Conservation (phyloP, 257 asterid species). For the Nicotiana otophora region DNA sequence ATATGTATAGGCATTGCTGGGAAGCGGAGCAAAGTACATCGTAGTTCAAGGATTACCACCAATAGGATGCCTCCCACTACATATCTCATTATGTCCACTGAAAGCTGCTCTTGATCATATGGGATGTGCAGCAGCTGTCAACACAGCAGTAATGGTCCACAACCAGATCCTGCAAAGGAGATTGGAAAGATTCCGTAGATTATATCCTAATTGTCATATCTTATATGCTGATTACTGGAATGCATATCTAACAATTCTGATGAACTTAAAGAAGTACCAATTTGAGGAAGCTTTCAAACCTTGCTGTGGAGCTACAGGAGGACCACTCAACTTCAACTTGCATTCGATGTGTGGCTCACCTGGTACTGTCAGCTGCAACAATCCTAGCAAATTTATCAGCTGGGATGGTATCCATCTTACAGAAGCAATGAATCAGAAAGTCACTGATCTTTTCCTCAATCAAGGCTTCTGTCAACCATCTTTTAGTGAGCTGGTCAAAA, state of each 20-base stretch:
- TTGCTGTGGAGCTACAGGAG: conserved; percentile 26
- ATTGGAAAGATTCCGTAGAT: conserved; percentile 15
- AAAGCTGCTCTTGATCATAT: conserved; percentile 15
- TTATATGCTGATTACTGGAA: conserved; percentile 39
- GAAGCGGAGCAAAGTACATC: conserved; percentile 31
- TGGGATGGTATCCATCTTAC: conserved; percentile 44
- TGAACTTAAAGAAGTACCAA: conserved; percentile 25
- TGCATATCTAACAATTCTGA: conserved; percentile 29
- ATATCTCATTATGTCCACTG: conserved; percentile 16
- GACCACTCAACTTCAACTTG: conserved; percentile 11
- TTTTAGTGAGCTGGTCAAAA: conserved; percentile 24
- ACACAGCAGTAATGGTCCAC: conserved; percentile 29
- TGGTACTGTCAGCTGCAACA: conserved; percentile 21
- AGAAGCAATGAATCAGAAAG: conserved; percentile 32
- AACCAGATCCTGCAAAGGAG: conserved; percentile 33
- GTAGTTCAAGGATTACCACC: conserved; percentile 50
- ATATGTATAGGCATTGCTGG: conserved; percentile 20
- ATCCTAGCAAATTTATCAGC: conserved; percentile 26
- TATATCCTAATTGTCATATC: conserved; percentile 22
- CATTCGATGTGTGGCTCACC: conserved; percentile 20
- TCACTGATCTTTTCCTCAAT: conserved; percentile 32
- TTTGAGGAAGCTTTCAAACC: conserved; percentile 41
- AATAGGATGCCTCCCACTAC: conserved; percentile 43
- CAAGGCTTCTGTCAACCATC: conserved; percentile 39
- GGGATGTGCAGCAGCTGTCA: conserved; percentile 34